These are phyloP conservation scores for Magnusiomyces suaveolens DNA, from an alignment of 1,139 yeast species.

Conservation along the genomic window DNA sequence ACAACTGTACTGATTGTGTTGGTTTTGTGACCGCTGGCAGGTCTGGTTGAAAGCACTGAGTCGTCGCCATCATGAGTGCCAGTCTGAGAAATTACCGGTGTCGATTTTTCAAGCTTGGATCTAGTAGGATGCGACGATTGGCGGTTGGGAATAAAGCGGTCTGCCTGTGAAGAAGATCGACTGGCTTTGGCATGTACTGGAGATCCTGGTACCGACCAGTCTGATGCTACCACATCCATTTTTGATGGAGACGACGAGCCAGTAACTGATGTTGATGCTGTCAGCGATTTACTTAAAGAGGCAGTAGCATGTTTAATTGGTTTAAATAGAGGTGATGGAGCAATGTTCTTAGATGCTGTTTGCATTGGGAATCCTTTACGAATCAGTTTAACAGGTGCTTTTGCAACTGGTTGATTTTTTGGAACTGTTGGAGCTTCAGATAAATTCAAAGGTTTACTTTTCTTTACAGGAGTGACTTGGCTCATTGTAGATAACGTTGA, in stretches of 20 bases:
- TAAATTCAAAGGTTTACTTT: constrained; percentile 21
- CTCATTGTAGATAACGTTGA: constrained; percentile 15
- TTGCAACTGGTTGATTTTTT: constrained; percentile 17
- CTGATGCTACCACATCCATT: constrained; percentile 36
- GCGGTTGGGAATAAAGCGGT: constrained; percentile 44
- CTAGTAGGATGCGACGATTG: constrained; percentile 36
- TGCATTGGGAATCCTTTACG: constrained; percentile 7
- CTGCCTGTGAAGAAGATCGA: constrained; percentile 29
- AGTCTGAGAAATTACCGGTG: constrained; percentile 10
- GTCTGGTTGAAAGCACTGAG: constrained; percentile 2
- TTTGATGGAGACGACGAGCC: constrained; percentile 37
- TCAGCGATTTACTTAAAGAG: constrained; percentile 17
- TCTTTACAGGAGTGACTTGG: constrained; percentile 24
- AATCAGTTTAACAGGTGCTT: constrained; percentile 12
- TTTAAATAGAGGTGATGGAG: constrained; percentile 13
- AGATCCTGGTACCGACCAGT: constrained; percentile 22
- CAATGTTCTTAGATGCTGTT: constrained; percentile 8
- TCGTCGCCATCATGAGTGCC: constrained; percentile 1
- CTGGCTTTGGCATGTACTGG: constrained; percentile 23
- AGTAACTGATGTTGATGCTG: constrained; percentile 16
- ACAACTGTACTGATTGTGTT: constrained; percentile 35
- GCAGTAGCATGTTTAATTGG: constrained; percentile 15
- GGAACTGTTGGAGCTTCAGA: constrained; percentile 21
- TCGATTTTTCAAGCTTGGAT: constrained; percentile 32
- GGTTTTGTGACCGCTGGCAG: constrained; percentile 34